These are phyloP conservation scores for Neurospora sp. DNA, from an alignment of 495 filamentous ascomycete genomes.

Conservation along the genomic window DNA sequence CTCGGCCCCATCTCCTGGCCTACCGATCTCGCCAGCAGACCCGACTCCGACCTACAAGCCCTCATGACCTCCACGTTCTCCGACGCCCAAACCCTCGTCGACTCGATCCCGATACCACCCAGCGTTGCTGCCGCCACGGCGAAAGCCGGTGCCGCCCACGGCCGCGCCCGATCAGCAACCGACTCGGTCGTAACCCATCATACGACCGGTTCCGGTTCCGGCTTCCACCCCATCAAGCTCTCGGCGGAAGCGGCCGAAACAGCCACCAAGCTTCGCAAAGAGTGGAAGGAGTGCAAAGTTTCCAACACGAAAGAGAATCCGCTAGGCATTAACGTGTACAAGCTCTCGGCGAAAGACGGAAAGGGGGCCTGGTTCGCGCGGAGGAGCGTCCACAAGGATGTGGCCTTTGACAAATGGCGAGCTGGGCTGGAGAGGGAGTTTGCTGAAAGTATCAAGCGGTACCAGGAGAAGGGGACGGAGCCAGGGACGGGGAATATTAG, in stretches of 20 bases:
- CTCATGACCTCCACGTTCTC: constrained; percentile 48
- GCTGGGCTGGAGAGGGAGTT: constrained; percentile 50
- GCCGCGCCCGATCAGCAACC: constrained; percentile 20
- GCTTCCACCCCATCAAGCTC: constrained; percentile 8
- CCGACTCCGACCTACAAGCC: constrained; percentile 23
- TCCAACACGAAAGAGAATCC: constrained; percentile 56
- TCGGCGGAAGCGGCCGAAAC: constrained; percentile 6
- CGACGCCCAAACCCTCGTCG: constrained; percentile 57
- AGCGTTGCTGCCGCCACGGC: not conserved
- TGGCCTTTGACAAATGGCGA: constrained; percentile 62
- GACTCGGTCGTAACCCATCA: constrained; percentile 18
- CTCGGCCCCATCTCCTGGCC: constrained; percentile 64
- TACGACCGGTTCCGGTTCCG: not conserved
- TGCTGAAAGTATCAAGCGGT: constrained; percentile 48
- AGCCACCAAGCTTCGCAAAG: constrained; percentile 46
- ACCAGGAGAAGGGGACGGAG: constrained; percentile 31
- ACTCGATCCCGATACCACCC: constrained; percentile 53
- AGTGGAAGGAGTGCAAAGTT: constrained; percentile 83
- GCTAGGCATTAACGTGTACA: constrained; percentile 67
- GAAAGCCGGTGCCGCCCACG: not conserved
- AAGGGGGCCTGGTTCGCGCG: constrained; percentile 85
- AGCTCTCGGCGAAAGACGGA: constrained; percentile 65
- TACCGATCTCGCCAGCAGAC: constrained; percentile 41
- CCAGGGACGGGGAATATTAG: constrained; percentile 62
- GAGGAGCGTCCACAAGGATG: constrained; percentile 60